Base-by-base conservation (phyloP, 139 green algal genomes). In the Nannochloris sp. region DNA sequence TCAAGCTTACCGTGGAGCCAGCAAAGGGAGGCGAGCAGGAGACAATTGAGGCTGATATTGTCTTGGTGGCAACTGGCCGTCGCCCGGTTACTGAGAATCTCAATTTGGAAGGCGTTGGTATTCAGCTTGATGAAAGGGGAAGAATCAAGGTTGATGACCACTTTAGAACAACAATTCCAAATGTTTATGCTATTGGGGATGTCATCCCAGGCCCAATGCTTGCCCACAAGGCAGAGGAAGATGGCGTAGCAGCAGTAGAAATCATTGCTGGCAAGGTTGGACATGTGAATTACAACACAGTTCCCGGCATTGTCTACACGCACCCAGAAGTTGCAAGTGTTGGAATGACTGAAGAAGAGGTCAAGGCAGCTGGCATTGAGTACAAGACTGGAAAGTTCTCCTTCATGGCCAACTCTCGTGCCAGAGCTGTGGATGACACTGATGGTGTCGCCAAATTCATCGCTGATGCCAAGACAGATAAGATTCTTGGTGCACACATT, bases 191-290 rank as follows among this genome's bases (percentile, higher is more conserved):
- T 64, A 97, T 98, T 65, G 92, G 92, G 2, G 92, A 97, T 63
- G 76, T 87, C 36, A 90, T 98, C 29, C 80, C 70, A 1, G 90
- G 84, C 0, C 93, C 94, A 57, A 99, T 99, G 94, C 84, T 99
- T 25, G 94, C 94, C 2, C 94, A 99, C 77, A 99, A 99, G 80
- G 94, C 94, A 4, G 94, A 99, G 81, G 94, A 99, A 78, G 94
- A 99, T 49, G 93, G 94, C n/a, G 82, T 99, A 15, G 89, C 92
- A 3, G 84, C 79, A 23, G 92, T 94, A 21, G 94, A 99, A 80
- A 85, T 90, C 43, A 82, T 99, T 14, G 87, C 76, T 16, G 91
- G 92, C 63, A 86, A 90, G 65, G 67, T 71, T 9, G 93, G 93
- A 15, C 91, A 99, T 67, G 92, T 98, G 5, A 95, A 99, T 80